Conservation (phyloP, 2,329 filamentous ascomycete species). For the Colletotrichum shisoi region DNA sequence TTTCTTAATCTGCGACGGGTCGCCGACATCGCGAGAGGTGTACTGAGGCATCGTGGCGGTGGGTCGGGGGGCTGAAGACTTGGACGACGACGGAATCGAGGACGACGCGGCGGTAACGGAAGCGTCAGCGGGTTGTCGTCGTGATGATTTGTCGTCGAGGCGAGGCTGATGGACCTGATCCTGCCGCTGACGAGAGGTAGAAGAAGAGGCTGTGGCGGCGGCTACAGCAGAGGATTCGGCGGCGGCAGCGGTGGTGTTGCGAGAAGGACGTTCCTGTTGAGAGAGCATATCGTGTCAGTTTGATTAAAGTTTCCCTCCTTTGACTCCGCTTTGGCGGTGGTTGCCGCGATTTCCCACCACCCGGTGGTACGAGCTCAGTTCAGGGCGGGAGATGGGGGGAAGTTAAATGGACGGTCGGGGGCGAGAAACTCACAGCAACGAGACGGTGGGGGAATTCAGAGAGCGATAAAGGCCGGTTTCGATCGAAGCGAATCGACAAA, state of each 20-base stretch:
- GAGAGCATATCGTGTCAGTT: slow-evolving; percentile 40
- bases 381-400: slow-evolving; percentile 31
- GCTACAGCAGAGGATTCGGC: slow-evolving; percentile 20
- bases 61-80: slow-evolving; percentile 40
- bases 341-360: slow-evolving; percentile 36
- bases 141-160: slow-evolving; percentile 25
- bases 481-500: slow-evolving; percentile 41
- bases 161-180: slow-evolving; percentile 23
- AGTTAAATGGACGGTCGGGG: slow-evolving; percentile 32
- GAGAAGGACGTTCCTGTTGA: slow-evolving; percentile 36
- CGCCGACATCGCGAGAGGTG: slow-evolving; percentile 71
- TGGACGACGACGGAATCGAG: slow-evolving; percentile 34
- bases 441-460: slow-evolving; percentile 31
- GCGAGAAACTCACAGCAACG: slow-evolving; percentile 33
- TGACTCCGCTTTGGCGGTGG: slow-evolving; percentile 39
- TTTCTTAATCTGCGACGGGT: slow-evolving; percentile 77
- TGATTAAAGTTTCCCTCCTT: slow-evolving; percentile 39
- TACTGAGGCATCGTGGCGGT: slow-evolving; percentile 67
- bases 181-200: slow-evolving; percentile 34
- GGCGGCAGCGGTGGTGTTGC: slow-evolving; percentile 27
- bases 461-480: slow-evolving; percentile 36
- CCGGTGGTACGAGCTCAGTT: slow-evolving; percentile 33
- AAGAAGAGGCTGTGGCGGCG: slow-evolving; percentile 32
- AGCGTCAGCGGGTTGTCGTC: slow-evolving; percentile 26
- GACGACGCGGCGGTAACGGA: slow-evolving; percentile 34